Percentiles rank a stretch among this genome's conserved stretches.
Conservation (phyloP, 352 stramenopile genomes). For the Globisporangium rhizosaccharum region DNA sequence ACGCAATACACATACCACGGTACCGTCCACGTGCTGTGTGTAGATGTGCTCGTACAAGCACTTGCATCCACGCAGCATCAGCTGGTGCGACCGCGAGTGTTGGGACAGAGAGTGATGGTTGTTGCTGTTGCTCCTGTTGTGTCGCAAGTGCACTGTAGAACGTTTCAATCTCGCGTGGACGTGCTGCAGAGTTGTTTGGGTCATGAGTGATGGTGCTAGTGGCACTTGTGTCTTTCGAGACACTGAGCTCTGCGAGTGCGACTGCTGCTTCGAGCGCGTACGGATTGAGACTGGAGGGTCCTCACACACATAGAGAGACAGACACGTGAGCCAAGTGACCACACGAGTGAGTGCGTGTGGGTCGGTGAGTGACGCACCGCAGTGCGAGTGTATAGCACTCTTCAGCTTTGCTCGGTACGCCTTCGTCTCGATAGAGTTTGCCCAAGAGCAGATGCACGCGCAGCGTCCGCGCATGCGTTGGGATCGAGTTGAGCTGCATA, state of each 20-base stretch:
- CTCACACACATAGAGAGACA: neutral
- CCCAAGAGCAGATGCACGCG: conserved; percentile 64
- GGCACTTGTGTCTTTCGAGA: conserved; percentile 30
- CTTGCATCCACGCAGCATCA: conserved; percentile 55
- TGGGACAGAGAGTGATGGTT: neutral
- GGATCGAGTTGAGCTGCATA: conserved; percentile 48
- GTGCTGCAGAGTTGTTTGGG: neutral
- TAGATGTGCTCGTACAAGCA: conserved; percentile 49
- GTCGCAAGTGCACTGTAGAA: conserved; percentile 33
- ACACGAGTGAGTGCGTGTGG: neutral
- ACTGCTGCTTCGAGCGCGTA: conserved; percentile 80
- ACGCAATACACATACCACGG: conserved; percentile 17
- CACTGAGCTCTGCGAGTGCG: conserved; percentile 50
- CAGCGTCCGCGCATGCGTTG: conserved; percentile 28
- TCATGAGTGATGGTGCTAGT: neutral
- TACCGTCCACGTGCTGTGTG: conserved; percentile 37
- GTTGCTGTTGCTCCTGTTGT: too few species aligned
- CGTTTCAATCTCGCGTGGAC: conserved; percentile 39
- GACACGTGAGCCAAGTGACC: neutral
- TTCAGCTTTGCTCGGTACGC: conserved; percentile 57
- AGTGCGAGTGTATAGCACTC: conserved; percentile 50
- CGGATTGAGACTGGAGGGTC: conserved; percentile 35
- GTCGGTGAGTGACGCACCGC: conserved; percentile 2
- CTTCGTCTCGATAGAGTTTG: conserved; percentile 56
- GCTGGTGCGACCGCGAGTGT: conserved; percentile 7